A percentile compares a stretch with the other conserved stretches of the same genome.
These are phyloP conservation scores for Salix viminalis DNA, from an alignment of 345 rosid species.

Conservation along the genomic window DNA sequence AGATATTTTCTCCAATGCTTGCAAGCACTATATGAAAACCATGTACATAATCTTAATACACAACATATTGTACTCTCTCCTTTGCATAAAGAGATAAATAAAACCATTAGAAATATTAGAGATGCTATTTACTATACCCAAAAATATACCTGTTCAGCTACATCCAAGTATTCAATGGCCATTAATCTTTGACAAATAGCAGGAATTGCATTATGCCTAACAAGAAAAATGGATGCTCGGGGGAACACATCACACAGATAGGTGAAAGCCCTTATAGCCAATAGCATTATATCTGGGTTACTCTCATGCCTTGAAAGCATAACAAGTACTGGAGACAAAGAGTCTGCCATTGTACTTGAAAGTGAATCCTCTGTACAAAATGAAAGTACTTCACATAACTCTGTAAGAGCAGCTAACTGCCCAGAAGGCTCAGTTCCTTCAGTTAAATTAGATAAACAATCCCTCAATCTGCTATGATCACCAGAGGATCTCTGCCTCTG, in stretches of 20 bases:
- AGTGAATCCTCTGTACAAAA: conserved; percentile 79
- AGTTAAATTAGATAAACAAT: conserved; percentile 45
- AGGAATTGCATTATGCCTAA: conserved; percentile 70
- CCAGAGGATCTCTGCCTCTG: conserved; percentile 66
- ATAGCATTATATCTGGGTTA: conserved; percentile 66
- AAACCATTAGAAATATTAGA: not conserved
- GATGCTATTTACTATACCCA: not conserved
- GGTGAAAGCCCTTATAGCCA: conserved; percentile 82
- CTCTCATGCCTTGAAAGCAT: conserved; percentile 55
- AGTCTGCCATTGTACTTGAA: conserved; percentile 58
- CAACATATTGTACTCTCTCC: not conserved
- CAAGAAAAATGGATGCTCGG: conserved; percentile 61
- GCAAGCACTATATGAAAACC: conserved; percentile 61
- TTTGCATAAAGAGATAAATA: not conserved
- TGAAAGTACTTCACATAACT: conserved; percentile 86
- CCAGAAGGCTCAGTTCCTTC: conserved; percentile 56
- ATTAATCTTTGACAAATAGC: conserved; percentile 74
- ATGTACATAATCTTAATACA: not conserved
- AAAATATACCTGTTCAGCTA: conserved; percentile 81
- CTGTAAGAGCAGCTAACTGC: conserved; percentile 61
- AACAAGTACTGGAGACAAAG: conserved; percentile 72
- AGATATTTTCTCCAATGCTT: conserved; percentile 96
- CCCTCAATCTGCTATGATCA: conserved; percentile 64
- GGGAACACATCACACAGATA: conserved; percentile 90
- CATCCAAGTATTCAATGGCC: conserved; percentile 81